Evolutionary conservation across 2,329 filamentous ascomycete genomes (phyloP).

Genomic region (Claviceps arundinis): DNA sequence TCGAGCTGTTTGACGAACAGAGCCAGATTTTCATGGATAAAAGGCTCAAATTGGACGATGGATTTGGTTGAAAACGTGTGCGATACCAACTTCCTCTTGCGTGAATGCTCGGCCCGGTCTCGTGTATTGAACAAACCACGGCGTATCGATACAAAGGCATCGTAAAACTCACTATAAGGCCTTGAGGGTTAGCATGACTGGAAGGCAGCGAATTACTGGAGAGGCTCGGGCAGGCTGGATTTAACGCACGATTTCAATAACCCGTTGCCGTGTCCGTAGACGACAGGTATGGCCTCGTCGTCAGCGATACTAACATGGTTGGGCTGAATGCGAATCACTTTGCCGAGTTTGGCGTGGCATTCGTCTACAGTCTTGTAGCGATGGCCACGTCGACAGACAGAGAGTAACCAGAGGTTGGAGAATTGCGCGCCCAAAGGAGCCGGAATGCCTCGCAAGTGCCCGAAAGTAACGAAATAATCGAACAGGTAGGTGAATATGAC

Average conservation of each 20-base stretch:
- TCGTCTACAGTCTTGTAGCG: constrained; percentile 54
- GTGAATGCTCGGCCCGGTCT: constrained; percentile 65
- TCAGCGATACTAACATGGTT: constrained; percentile 75
- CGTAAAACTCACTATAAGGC: constrained; percentile 61
- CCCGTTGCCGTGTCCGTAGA: constrained; percentile 72
- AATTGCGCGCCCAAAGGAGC: constrained; percentile 52
- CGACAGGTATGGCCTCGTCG: constrained; percentile 56
- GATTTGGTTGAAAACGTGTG: constrained; percentile 79
- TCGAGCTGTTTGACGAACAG: constrained; percentile 64
- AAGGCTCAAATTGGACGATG: constrained; percentile 75
- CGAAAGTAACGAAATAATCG: constrained; percentile 44
- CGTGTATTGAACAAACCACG: constrained; percentile 84
- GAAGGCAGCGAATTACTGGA: constrained; percentile 2
- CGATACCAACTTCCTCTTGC: constrained; percentile 79
- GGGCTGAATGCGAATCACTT: constrained; percentile 72
- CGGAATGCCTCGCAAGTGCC: constrained; percentile 40
- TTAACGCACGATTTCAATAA: constrained; percentile 51
- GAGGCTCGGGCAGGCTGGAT: not conserved
- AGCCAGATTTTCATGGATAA: constrained; percentile 69
- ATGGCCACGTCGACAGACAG: constrained; percentile 49
- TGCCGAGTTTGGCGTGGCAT: constrained; percentile 62
- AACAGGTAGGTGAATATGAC: constrained; percentile 43
- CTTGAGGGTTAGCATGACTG: not conserved
- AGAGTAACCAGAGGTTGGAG: constrained; percentile 69
- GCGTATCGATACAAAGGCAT: constrained; percentile 78